phyloP scores from a whole-genome alignment of 805 yeast genomes.

The Cyberlindnera sargentensis region DNA sequence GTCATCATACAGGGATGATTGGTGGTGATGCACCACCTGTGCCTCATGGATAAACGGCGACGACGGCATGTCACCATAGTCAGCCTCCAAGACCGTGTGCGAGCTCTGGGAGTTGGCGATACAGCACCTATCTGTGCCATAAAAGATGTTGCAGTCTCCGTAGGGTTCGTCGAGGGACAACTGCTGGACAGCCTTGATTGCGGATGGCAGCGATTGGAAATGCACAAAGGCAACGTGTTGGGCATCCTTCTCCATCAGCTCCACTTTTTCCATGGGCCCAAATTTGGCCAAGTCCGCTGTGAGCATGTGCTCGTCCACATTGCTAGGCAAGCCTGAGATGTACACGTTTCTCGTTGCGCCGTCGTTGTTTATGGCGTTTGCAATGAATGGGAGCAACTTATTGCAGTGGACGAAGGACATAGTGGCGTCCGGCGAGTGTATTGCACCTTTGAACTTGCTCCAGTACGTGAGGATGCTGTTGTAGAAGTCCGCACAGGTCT shows the following conservation, averaged over 20 bases:
- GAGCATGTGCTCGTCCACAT: constrained; percentile 33
- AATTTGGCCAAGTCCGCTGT: constrained; percentile 44
- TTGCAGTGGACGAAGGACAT: constrained; percentile 29
- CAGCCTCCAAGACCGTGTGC: too few species aligned
- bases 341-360: constrained; percentile 94
- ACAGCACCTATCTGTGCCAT: constrained; percentile 92
- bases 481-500: constrained; percentile 30
- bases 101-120: not conserved
- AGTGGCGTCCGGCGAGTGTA: constrained; percentile 33
- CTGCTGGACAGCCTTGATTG: constrained; percentile 78
- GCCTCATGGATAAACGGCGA: too few species aligned
- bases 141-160: constrained; percentile 68
- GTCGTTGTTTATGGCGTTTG: constrained; percentile 55
- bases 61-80: too few species aligned
- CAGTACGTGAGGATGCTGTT: constrained; percentile 30
- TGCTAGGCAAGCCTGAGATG: constrained; percentile 60
- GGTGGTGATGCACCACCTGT: too few species aligned
- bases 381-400: constrained; percentile 20
- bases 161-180: constrained; percentile 63
- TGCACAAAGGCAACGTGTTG: constrained; percentile 74
- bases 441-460: constrained; percentile 28
- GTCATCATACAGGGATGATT: not conserved
- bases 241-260: constrained; percentile 33
- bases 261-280: constrained; percentile 61
- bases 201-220: constrained; percentile 74